Evolutionary conservation across 345 rosid genomes (phyloP).

Genomic region (Populus pruinosa): DNA sequence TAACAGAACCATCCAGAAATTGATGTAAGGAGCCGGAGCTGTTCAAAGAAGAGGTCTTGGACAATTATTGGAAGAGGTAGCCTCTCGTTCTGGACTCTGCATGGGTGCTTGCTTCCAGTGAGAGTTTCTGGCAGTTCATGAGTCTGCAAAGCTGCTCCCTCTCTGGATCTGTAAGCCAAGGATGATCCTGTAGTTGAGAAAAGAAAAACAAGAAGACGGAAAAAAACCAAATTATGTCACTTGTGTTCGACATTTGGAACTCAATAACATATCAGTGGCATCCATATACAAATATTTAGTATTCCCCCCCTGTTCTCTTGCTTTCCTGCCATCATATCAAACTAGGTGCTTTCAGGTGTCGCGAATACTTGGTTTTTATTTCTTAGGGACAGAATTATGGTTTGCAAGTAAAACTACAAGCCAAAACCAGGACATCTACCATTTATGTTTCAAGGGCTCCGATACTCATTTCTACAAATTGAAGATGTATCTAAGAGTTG

Average conservation of each 20-base stretch:
- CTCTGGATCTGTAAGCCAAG: conserved; percentile 73
- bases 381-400: neutral
- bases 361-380: too few relatives aligned
- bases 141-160: conserved; percentile 62
- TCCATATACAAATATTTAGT: too few relatives aligned
- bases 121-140: conserved; percentile 79
- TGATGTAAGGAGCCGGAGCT: conserved; percentile 36
- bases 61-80: conserved; percentile 78
- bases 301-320: too few relatives aligned
- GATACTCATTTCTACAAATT: neutral
- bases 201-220: neutral
- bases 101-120: conserved; percentile 74
- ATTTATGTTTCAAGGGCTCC: neutral
- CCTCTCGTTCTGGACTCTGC: conserved; percentile 82
- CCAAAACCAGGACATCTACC: neutral
- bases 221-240: neutral
- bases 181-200: conserved; percentile 63
- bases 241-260: neutral
- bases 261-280: neutral
- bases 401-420: neutral
- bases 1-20: conserved; percentile 34
- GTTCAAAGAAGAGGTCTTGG: conserved; percentile 89
- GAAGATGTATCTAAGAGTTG: neutral
- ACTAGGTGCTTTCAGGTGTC: too few relatives aligned
- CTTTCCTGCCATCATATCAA: too few relatives aligned